Base-by-base conservation (phyloP, 768 basidiomycete genomes). In the Tremella mesenterica region DNA sequence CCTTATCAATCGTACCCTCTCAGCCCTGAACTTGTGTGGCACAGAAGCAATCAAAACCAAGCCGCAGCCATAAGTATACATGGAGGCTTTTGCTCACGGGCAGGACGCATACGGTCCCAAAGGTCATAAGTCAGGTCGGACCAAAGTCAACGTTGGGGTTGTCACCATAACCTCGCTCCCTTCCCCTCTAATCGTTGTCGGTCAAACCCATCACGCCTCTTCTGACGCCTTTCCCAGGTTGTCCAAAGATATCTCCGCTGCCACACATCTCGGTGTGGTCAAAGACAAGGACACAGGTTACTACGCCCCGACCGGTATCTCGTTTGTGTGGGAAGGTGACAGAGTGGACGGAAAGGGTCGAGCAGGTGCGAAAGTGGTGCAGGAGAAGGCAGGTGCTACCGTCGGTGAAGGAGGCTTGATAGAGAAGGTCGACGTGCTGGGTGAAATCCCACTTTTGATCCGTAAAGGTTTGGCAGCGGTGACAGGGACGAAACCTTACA, bases 401-500 rank as follows among this genome's bases (percentile, higher is more conserved):
- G 70, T 75, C 46, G 74, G 81, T 25, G 72, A 75, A 50, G 70
- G 65, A 21, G 73, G 73, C 23, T 57, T 73, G 55, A 68, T 71
- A 12, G 70, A 73, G 56, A 71, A 70, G 59, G 88, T 97, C 25
- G 91, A 99, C 65, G 83, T 97, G 2, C 80, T 99, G 8, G 91
- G 86, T 4, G 92, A 99, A 76, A 88, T 95, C 59, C 95, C 95
- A 10, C 83, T 85, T 56, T 83, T 93, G 50, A 75, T 99, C 71
- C 89, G 90, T 77, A 82, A 90, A 73, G 85, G 90, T 57, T 83
- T 99, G 60, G 88, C 85, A 67, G 93, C 93, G 65, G 90, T 90
- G 31, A 83, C 91, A 33, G 86, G 88, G 34, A 89, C 88, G 20
- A 91, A 92, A 73, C 93, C 90, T 0, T 92, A 83, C 72, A 86